Conservation (phyloP, 768 basidiomycete genomes). For the Macrolepiota albuminosa region DNA sequence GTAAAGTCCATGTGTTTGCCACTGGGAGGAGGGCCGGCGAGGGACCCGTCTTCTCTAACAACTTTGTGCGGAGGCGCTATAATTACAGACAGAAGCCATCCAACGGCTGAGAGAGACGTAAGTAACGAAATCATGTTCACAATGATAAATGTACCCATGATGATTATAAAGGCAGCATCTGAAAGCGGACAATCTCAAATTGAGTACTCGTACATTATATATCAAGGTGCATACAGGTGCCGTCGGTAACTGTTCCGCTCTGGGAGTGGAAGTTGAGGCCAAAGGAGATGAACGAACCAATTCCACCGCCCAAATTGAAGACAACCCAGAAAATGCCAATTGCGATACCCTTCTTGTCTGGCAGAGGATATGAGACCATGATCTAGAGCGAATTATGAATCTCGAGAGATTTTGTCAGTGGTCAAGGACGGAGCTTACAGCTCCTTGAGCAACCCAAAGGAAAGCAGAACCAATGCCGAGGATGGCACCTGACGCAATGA, state of each 20-base stretch:
- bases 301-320: conserved; percentile 25
- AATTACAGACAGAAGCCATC: conserved; percentile 20
- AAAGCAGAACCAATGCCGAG: conserved; percentile 25
- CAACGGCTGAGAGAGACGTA: conserved; percentile 12
- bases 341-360: conserved; percentile 23
- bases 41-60: conserved; percentile 20
- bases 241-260: conserved; percentile 23
- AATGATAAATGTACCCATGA: conserved; percentile 19
- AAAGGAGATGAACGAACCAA: conserved; percentile 26
- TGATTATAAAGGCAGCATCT: conserved; percentile 26
- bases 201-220: background rate
- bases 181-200: background rate
- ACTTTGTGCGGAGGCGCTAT: conserved; percentile 24
- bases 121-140: background rate
- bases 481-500: conserved; percentile 24
- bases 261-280: conserved; percentile 23
- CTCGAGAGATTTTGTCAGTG: background rate
- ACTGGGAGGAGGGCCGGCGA: conserved; percentile 18
- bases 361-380: conserved; percentile 25
- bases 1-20: conserved; percentile 8
- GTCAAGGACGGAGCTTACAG: conserved; percentile 11
- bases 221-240: conserved; percentile 19
- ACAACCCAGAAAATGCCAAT: conserved; percentile 27
- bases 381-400: conserved; percentile 13
- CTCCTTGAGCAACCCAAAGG: conserved; percentile 26